These are phyloP conservation scores for Torulaspora gathmanii DNA, from an alignment of 805 yeast species.

Conservation along the genomic window DNA sequence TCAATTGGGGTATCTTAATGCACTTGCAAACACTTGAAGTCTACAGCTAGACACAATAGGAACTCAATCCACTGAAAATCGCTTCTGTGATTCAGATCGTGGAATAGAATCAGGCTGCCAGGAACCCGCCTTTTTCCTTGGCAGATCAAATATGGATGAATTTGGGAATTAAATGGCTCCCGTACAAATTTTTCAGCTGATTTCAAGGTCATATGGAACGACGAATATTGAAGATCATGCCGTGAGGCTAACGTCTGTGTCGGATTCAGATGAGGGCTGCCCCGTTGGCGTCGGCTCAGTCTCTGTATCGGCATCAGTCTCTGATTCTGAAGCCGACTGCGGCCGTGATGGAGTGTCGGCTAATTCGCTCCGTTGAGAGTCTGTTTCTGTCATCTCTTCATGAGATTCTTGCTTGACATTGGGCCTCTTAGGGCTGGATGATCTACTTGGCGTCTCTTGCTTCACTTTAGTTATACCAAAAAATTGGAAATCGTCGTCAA, in stretches of 20 bases:
- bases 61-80: background rate
- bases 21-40: no score
- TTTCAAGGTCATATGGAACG: background rate
- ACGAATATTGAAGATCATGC: background rate
- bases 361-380: slow-evolving; percentile 2
- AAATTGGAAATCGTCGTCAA: slow-evolving; percentile 22
- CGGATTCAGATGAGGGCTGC: background rate
- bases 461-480: slow-evolving; percentile 20
- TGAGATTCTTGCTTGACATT: slow-evolving; percentile 6
- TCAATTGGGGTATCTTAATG: no score
- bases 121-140: background rate
- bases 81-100: background rate
- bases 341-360: background rate
- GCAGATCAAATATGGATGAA: slow-evolving; percentile 6
- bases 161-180: background rate
- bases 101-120: background rate
- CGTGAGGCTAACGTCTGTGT: slow-evolving; percentile 1
- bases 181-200: slow-evolving; percentile 5
- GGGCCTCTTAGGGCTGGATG: background rate
- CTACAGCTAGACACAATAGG: background rate
- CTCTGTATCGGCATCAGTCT: slow-evolving; percentile 12
- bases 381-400: background rate
- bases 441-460: slow-evolving; percentile 1
- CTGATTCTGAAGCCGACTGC: slow-evolving; percentile 6
- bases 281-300: slow-evolving; percentile 9